Conservation (phyloP, 1,284 basidiomycete species). For the Irpex sp. region DNA sequence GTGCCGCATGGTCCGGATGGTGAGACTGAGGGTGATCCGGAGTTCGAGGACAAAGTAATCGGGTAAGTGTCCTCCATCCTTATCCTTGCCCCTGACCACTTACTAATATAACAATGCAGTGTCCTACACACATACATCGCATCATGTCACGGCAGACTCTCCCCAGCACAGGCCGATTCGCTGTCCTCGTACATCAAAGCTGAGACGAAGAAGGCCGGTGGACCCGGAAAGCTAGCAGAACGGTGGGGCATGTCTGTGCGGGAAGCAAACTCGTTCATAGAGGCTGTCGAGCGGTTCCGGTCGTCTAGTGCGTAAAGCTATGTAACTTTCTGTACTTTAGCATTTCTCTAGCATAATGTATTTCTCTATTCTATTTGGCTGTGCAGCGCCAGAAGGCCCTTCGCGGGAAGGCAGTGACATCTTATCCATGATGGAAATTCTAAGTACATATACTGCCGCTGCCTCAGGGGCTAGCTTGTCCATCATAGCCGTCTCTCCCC, state of each 20-base stretch:
- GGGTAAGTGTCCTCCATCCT: slow-evolving; percentile 38
- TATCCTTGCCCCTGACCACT: background rate
- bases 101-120: slow-evolving; percentile 27
- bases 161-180: slow-evolving; percentile 34
- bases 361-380: background rate
- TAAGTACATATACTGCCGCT: no score
- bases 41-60: slow-evolving; percentile 79
- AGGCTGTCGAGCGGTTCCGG: slow-evolving; percentile 11
- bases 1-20: slow-evolving; percentile 66
- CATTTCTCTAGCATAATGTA: background rate
- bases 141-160: slow-evolving; percentile 37
- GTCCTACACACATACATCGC: slow-evolving; percentile 52
- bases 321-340: background rate
- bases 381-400: background rate
- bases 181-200: slow-evolving; percentile 31
- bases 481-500: no score
- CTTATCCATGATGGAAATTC: no score
- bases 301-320: background rate
- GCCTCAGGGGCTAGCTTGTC: no score
- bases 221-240: slow-evolving; percentile 18
- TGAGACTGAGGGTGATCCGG: slow-evolving; percentile 62
- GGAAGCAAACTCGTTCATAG: slow-evolving; percentile 17
- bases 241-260: slow-evolving; percentile 19
- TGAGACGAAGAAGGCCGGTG: slow-evolving; percentile 17
- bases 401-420: no score